Base-by-base conservation (phyloP, 176 grass and related monocot species). In the Rhynchospora breviuscula region DNA sequence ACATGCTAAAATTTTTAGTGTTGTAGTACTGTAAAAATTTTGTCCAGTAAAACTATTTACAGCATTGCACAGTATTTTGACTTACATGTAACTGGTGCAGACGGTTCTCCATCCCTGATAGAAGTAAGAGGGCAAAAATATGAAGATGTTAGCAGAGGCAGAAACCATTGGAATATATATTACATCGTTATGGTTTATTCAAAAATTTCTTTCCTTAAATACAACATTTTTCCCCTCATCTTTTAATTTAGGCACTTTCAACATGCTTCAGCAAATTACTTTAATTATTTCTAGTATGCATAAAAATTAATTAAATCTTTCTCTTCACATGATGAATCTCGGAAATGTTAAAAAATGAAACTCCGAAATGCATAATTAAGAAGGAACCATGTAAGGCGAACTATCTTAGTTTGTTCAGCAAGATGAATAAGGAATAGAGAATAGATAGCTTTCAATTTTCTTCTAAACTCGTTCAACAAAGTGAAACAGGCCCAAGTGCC, bases 1-100 rank as follows among this genome's bases (percentile, higher is more conserved):
- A 75, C 44, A 75, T 52, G 52, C 47, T 25, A 75, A 52, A 53
- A 14, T 47, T 72, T 33, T 35, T 67, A 35, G 17, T 48, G 18
- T 72, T 47, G 3, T 21, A 5, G 12, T 72, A 21, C n/a, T 18
- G 48, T 22, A 19, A 40, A 72, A 5, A 9, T 72, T 72, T 44
- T n/a, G 49, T 48, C 23, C 31, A 67, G 64, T 44, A 62, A 8
- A 8, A 70, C 6, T 13, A 45, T 70, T 19, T 70, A 23, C 71
- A 29, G 8, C 31, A 47, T 47, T 72, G 43, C 18, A 48, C 29
- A 40, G 43, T 52, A 82, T 82, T 51, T 51, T 61, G 60, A 82
- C 79, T 82, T 66, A 82, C 79, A 82, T 82, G 60, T 51, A 82
- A 66, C 60, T 82, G 59, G 60, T 4, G 40, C 60, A 23, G 79